Base-by-base conservation (phyloP, 75 land plant genomes). In the Cryptomeria japonica region DNA sequence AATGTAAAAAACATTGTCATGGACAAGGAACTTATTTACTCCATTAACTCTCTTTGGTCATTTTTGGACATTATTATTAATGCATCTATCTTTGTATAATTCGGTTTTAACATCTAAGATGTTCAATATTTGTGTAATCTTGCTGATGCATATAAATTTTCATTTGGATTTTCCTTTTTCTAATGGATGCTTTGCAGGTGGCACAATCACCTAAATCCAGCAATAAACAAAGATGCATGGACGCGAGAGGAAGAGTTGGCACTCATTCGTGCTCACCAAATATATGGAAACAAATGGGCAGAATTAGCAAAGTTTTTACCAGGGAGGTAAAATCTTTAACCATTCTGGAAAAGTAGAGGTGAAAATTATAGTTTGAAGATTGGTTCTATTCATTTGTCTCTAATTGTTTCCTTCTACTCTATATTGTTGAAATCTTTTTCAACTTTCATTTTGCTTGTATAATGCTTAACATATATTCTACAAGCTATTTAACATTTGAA, bases 171-270 rank as follows among this genome's bases (percentile, higher is more conserved):
- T 47, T 84, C 53, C 10, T 49, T 3, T 46, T 19, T 85, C 86
- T 85, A 53, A 85, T 53, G 19, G 38, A 85, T 53, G 72, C 70
- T 58, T 87, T 84, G n/a, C 88, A 95, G 97, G 91, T 95, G 98
- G 98, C 97, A 94, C 85, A 94, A 96, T 92, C 97, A 96, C 90
- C 93, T 96, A 44, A 96, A 96, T 89, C 97, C 97, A 85, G 82
- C 84, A 78, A 96, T 96, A 89, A 96, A 96, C 79, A 94, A 90
- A 87, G 95, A 95, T 53, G 94, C 97, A 86, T 96, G 97, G 97
- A 96, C 94, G 49, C 95, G 93, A 44, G 95, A 95, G 79, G 97
- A 96, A 80, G 97, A 96, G 85, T 58, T 96, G 58, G 90, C 91
- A 83, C 82, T 96, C 32, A 93, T 96, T 90, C 94, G 87, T 37